A percentile compares a stretch with the other conserved stretches of the same genome.
Conservation (phyloP, 1,139 yeast species). For the Taphrina betulina region DNA sequence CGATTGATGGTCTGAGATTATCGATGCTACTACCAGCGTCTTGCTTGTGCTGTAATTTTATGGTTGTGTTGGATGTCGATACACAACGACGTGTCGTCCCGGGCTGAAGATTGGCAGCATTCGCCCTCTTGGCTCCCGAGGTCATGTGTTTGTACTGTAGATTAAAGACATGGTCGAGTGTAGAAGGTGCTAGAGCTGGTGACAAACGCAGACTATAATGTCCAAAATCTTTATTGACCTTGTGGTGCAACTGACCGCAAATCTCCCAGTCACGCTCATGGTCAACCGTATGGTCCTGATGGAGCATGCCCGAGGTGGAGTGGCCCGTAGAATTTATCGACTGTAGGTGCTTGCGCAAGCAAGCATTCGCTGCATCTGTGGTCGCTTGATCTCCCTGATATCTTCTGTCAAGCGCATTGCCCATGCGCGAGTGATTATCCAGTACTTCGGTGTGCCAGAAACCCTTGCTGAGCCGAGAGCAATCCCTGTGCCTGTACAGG, state of each 20-base stretch:
- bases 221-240: not conserved
- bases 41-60: too few species aligned
- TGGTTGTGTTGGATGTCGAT: too few species aligned
- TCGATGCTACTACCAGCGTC: too few species aligned
- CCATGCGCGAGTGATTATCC: conserved; percentile 13
- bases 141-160: conserved; percentile 13
- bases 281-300: too few species aligned
- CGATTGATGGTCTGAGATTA: too few species aligned
- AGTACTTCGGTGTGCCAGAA: conserved; percentile 23
- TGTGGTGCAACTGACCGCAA: conserved; percentile 1
- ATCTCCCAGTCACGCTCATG: not conserved
- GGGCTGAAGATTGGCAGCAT: too few species aligned
- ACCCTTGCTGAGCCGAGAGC: conserved; percentile 4
- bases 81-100: too few species aligned
- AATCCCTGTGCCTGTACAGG: not conserved
- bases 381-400: not conserved
- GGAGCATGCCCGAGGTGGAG: not conserved
- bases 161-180: conserved; percentile 3
- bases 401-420: conserved; percentile 11
- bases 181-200: conserved; percentile 3
- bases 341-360: not conserved
- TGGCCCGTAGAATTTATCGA: not conserved
- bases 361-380: not conserved
- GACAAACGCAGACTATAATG: conserved; percentile 10
- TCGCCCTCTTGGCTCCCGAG: too few species aligned